phyloP scores from a whole-genome alignment of 83 land plant genomes.

The Picea abies region DNA sequence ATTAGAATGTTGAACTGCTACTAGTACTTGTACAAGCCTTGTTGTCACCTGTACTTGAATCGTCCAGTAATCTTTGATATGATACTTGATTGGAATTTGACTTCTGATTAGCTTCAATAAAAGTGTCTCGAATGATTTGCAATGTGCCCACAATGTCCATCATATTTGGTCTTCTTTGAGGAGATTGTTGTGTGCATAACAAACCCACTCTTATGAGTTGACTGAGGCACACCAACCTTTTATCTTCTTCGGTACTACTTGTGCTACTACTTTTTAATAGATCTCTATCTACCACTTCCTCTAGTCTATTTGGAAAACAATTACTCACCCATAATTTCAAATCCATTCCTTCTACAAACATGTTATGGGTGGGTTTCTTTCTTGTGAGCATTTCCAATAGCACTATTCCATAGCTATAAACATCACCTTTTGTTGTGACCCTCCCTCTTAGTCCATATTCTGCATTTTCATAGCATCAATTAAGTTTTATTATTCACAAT shows the following conservation, averaged over 20 bases:
- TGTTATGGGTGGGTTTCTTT: not conserved
- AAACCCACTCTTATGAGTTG: slow-evolving; percentile 8
- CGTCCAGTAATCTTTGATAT: no score
- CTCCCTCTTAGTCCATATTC: slow-evolving; percentile 13
- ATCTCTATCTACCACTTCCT: not conserved
- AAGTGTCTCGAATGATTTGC: not conserved
- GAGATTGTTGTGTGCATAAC: not conserved
- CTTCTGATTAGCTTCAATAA: not conserved
- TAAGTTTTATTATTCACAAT: not conserved
- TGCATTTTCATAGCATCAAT: not conserved
- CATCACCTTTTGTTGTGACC: not conserved
- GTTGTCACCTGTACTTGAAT: no score
- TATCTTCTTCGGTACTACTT: not conserved
- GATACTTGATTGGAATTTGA: no score
- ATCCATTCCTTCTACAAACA: not conserved
- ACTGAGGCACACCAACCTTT: not conserved
- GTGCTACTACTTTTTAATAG: not conserved
- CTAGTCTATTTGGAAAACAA: not conserved
- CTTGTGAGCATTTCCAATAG: slow-evolving; percentile 10
- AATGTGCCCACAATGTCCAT: not conserved
- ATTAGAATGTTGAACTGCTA: no score
- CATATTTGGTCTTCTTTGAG: not conserved
- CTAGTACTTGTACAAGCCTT: no score
- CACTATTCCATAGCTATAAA: slow-evolving; percentile 16
- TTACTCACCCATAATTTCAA: not conserved